Conservation (phyloP, 306 rosid species). For the Begonia peltatifolia region DNA sequence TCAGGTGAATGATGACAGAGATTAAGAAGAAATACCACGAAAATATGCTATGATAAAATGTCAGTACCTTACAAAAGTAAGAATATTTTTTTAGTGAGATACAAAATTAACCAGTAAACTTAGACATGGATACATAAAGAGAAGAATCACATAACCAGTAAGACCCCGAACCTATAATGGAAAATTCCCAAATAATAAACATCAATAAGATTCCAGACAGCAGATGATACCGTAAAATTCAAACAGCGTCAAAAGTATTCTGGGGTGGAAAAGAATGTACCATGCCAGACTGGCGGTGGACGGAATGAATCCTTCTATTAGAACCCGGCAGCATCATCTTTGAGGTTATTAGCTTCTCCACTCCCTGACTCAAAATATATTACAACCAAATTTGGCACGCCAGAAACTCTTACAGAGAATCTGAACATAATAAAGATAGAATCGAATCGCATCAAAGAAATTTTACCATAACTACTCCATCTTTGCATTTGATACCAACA, state of each 20-base stretch:
- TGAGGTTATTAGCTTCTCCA: constrained; percentile 88
- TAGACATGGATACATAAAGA: too few relatives aligned
- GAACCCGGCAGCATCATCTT: constrained; percentile 21
- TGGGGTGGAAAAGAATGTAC: neutral
- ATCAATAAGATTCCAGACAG: too few relatives aligned
- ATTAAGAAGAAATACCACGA: too few relatives aligned
- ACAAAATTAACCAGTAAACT: too few relatives aligned
- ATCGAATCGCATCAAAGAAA: neutral
- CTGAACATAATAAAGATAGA: neutral
- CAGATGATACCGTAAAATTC: too few relatives aligned
- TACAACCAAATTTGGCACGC: constrained; percentile 1
- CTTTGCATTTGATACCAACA: constrained; percentile 92
- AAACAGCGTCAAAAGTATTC: too few relatives aligned
- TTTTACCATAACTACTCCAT: constrained; percentile 80
- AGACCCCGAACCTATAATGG: too few relatives aligned
- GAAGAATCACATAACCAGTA: too few relatives aligned
- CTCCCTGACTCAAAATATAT: constrained; percentile 41
- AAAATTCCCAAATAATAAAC: too few relatives aligned
- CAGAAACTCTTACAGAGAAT: neutral
- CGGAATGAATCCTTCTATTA: neutral
- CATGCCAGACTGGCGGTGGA: neutral
- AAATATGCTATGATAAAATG: too few relatives aligned
- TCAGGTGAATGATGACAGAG: neutral
- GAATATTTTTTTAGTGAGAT: too few relatives aligned
- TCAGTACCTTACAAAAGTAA: too few relatives aligned